These are phyloP conservation scores for Rachicladosporium sp. DNA, from an alignment of 2,329 filamentous ascomycete genomes.

Conservation along the genomic window DNA sequence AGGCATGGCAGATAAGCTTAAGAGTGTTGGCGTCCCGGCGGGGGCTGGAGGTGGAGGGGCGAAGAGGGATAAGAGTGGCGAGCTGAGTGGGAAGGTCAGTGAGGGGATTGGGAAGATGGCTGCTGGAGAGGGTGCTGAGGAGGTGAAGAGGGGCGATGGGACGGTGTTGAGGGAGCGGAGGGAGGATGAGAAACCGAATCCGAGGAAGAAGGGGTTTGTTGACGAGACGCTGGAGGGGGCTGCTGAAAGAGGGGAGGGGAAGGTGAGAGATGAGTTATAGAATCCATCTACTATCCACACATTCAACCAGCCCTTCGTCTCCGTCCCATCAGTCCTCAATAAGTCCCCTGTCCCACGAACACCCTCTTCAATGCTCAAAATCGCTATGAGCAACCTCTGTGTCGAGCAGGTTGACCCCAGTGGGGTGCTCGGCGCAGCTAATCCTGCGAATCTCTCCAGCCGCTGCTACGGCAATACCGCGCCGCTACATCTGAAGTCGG, in stretches of 20 bases:
- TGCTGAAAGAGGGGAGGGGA: constrained; percentile 5
- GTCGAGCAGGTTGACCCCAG: too few relatives aligned
- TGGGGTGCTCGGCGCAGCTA: too few relatives aligned
- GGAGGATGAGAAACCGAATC: constrained; percentile 34
- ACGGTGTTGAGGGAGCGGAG: constrained; percentile 28
- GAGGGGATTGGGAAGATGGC: constrained; percentile 34
- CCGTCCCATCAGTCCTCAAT: too few relatives aligned
- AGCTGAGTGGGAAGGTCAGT: constrained; percentile 20
- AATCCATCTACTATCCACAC: too few relatives aligned
- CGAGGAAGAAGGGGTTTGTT: constrained; percentile 50
- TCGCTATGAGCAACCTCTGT: too few relatives aligned
- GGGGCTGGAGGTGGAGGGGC: constrained; percentile 39
- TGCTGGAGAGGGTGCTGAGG: constrained; percentile 20
- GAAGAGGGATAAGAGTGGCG: constrained; percentile 20
- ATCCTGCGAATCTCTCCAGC: too few relatives aligned
- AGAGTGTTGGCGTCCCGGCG: constrained; percentile 29
- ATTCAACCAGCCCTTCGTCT: too few relatives aligned
- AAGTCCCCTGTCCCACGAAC: too few relatives aligned
- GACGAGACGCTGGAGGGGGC: constrained; percentile 22
- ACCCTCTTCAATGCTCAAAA: too few relatives aligned
- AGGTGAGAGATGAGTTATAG: constrained; percentile 23
- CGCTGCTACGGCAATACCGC: too few relatives aligned
- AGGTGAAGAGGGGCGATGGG: constrained; percentile 30
- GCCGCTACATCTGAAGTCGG: too few relatives aligned
- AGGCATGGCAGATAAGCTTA: constrained; percentile 14